Percentiles rank a stretch among this genome's conserved stretches.
These are phyloP conservation scores for Marasmius sp. DNA, from an alignment of 1,284 basidiomycete species.

Conservation along the genomic window DNA sequence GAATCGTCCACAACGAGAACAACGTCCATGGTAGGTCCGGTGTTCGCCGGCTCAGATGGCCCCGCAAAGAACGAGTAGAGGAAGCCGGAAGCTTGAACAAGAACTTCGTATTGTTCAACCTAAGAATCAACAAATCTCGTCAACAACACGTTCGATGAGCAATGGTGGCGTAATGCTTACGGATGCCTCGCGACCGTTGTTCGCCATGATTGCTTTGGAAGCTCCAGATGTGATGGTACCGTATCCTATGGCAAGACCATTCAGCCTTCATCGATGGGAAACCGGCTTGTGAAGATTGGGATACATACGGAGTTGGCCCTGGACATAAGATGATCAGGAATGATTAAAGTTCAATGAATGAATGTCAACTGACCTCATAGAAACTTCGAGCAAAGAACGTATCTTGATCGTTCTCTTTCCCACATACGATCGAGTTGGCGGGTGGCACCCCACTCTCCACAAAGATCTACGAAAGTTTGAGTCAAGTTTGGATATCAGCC, in stretches of 20 bases:
- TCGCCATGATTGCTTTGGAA: neutral
- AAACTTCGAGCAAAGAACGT: constrained; percentile 22
- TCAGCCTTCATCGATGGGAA: neutral
- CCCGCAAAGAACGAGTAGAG: neutral
- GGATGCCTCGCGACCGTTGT: constrained; percentile 19
- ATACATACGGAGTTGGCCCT: constrained; percentile 15
- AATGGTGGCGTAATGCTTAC: neutral
- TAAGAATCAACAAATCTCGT: neutral
- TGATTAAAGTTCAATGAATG: neutral
- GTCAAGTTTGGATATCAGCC: neutral
- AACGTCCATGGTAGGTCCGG: constrained; percentile 22
- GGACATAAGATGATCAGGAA: neutral
- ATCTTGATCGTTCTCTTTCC: constrained; percentile 19
- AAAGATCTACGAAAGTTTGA: constrained; percentile 12
- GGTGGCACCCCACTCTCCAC: constrained; percentile 20
- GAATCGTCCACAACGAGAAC: constrained; percentile 49
- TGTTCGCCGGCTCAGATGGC: constrained; percentile 16
- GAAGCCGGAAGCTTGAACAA: constrained; percentile 13
- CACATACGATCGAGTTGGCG: constrained; percentile 19
- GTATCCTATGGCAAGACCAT: neutral
- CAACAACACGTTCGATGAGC: neutral
- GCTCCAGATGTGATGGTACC: neutral
- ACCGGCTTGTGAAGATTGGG: too few relatives aligned
- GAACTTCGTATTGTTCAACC: constrained; percentile 23
- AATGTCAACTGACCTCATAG: constrained; percentile 16